Base-by-base conservation (phyloP, 495 filamentous ascomycete genomes). In the Polyplosphaeria fusca region DNA sequence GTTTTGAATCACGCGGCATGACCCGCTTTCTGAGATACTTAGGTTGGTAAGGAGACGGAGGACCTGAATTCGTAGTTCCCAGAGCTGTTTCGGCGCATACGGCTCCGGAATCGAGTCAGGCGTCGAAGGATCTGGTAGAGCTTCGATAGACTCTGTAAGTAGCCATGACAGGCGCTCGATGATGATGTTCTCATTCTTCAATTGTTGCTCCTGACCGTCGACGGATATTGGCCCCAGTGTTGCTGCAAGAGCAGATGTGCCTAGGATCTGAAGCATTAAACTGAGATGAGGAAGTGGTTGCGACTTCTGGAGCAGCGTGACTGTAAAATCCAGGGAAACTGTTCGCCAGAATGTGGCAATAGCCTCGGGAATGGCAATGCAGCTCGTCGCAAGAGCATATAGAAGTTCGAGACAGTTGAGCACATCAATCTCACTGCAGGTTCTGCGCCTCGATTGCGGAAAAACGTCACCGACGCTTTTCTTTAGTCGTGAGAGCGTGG, bases 151-250 rank as follows among this genome's bases (percentile, higher is more conserved):
- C 51, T 86, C 82, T 55, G 77, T 75, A 18, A 89, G 72, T 30
- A 89, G 73, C 42, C 73, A 74, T 0, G 82, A 79, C 3, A 85
- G 70, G 16, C 80, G 80, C 32, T 85, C 80, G 47, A 89, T 70
- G 16, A 85, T 72, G 63, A 78, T 78, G 5, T 70, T 72, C 63
- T 89, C 86, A 58, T 84, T 82, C 48, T 79, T 72, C 28, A 67
- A 65, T 52, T 83, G 30, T 70, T 74, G 20, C 70, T 72, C 40
- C 70, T 53, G 50, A 4, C 16, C 25, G 1, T 37, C 43, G 19
- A 30, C 58, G 13, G 66, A 52, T 45, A 86, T 82, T 7, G 85
- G 74, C 2, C 84, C 86, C 46, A 88, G 85, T 1, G 79, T 79
- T 22, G 72, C 68, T 1, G 71, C 58, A 1, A 82, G 75, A 25